phyloP scores from a whole-genome alignment of 768 basidiomycete species.

The Mycena olivaceomarginata region DNA sequence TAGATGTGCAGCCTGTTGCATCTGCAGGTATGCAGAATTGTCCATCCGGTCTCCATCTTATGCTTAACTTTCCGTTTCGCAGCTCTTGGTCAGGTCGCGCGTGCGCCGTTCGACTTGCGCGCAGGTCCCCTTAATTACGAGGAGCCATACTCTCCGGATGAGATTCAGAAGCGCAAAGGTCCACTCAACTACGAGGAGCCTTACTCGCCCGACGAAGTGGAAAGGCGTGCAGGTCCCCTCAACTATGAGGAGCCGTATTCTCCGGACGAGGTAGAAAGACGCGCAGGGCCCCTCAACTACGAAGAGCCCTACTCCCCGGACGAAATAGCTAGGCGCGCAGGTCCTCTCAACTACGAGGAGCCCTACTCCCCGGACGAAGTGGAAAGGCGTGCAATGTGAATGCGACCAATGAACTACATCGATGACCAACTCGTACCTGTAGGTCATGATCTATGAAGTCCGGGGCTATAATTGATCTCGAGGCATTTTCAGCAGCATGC shows the following conservation, averaged over 20 bases:
- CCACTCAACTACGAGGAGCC: constrained; percentile 24
- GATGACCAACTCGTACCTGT: too few species aligned
- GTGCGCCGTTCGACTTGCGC: neutral
- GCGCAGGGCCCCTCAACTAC: neutral
- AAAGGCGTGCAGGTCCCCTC: neutral
- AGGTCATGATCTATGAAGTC: too few species aligned
- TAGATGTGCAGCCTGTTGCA: constrained; percentile 3
- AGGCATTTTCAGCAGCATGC: too few species aligned
- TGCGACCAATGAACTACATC: too few species aligned
- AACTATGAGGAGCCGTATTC: constrained; percentile 8
- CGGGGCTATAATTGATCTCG: too few species aligned
- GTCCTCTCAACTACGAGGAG: constrained; percentile 18
- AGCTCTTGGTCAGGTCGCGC: constrained; percentile 1
- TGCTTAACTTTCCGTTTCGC: neutral
- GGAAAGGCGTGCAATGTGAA: neutral
- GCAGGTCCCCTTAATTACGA: constrained; percentile 14
- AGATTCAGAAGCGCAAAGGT: constrained; percentile 17
- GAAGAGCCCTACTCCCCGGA: neutral
- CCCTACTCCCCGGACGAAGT: constrained; percentile 20
- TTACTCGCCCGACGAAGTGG: constrained; percentile 21
- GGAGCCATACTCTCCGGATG: constrained; percentile 23
- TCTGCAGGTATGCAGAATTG: neutral
- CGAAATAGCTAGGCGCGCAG: neutral
- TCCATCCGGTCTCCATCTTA: neutral
- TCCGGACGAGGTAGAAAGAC: neutral